Conservation (phyloP, 495 filamentous ascomycete species). For the Annulohypoxylon nitens region DNA sequence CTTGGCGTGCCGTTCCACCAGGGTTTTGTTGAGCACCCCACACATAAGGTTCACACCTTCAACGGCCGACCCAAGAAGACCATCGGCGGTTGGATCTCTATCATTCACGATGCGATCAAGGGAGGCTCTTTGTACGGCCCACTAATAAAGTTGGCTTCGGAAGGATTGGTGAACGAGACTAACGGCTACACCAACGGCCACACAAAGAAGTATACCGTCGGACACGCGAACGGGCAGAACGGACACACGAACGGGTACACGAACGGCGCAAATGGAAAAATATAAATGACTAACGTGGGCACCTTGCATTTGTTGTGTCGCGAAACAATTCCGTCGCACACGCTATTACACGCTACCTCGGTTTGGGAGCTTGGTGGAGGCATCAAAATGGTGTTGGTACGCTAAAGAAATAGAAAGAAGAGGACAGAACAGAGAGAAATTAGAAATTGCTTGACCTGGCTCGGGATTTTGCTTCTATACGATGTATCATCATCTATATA, state of each 20-base stretch:
- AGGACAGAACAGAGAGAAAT: neutral
- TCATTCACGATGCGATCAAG: conserved; percentile 51
- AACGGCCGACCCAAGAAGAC: conserved; percentile 39
- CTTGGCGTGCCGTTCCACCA: conserved; percentile 60
- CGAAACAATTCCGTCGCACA: neutral
- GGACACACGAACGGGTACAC: conserved; percentile 17
- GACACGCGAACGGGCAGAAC: neutral
- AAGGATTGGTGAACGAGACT: conserved; percentile 28
- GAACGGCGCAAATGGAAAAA: conserved; percentile 31
- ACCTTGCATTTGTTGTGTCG: neutral
- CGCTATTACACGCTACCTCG: neutral
- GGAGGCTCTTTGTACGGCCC: conserved; percentile 44
- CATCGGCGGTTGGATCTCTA: conserved; percentile 47
- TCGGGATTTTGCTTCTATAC: conserved; percentile 6
- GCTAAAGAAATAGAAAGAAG: neutral
- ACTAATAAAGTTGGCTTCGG: conserved; percentile 39
- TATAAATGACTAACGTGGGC: conserved; percentile 2
- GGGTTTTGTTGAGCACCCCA: conserved; percentile 60
- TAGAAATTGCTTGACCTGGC: neutral
- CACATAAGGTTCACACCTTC: conserved; percentile 40
- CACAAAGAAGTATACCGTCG: conserved; percentile 3
- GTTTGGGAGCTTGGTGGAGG: neutral
- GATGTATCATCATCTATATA: conserved; percentile 29
- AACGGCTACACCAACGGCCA: conserved; percentile 24
- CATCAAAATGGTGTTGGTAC: neutral